Base-by-base conservation (phyloP, 1,139 yeast species). In the Zygoascus meyerae region DNA sequence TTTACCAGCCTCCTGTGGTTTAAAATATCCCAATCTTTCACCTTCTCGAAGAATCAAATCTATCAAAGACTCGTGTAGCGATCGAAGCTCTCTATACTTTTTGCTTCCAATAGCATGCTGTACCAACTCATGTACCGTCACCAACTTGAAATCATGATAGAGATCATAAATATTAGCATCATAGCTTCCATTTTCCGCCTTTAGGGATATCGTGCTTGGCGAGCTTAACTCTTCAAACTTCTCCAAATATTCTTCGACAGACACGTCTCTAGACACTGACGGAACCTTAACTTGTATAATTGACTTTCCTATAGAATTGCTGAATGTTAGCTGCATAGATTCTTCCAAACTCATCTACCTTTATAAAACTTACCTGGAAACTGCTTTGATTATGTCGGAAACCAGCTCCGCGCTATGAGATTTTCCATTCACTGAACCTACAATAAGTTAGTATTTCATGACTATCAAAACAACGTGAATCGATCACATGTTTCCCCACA, bases 21-120 rank as follows among this genome's bases (percentile, higher is more conserved):
- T 17, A 16, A 47, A 18, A 26, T 74, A 53, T 12, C 73, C 73
- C 17, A 78, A 58, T 52, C 83, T 74, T 30, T 75, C 72, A 17
- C 81, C 73, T 63, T 89, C 97, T 58, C 95, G 77, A 46, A 87
- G 65, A 34, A 89, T 65, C 46, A 86, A 65, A 56, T 86, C 95
- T 1, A 82, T 74, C 2, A 86, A 67, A 56, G 82, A 80, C 60
- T 78, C 81, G 68, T 79, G 87, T 57, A 84, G 83, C 48, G 74
- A 75, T 62, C 86, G 92, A 37, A 83, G 69, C 54, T 74, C 71
- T 16, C 67, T 68, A 61, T 89, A 89, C 11, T 66, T 66, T 17
- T 68, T 60, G n/a, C 81, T 69, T 1, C 87, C 89, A 30, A 81
- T 72, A 18, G 74, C 72, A 48, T 72, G 68, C 44, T 70, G 66